A percentile compares a stretch with the other conserved stretches of the same genome.
These are phyloP conservation scores for Linnemannia exigua DNA, from an alignment of 192 early-diverging fungal genomes.

Conservation along the genomic window DNA sequence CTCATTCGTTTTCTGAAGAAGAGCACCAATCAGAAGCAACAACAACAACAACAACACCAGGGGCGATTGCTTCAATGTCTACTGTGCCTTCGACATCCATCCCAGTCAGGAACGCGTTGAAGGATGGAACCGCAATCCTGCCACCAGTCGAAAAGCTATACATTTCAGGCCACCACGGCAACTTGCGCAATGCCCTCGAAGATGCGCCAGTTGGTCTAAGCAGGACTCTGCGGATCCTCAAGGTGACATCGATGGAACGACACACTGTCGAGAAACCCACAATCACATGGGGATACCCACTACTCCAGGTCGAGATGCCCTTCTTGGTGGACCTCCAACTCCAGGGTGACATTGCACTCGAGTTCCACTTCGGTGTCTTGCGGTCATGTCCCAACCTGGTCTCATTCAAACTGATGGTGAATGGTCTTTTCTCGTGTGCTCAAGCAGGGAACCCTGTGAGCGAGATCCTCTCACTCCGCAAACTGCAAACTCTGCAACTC, in stretches of 20 bases:
- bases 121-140: not conserved
- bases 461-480: constrained; percentile 20
- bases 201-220: constrained; percentile 27
- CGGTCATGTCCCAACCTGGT: constrained; percentile 27
- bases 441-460: constrained; percentile 26
- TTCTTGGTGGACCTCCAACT: constrained; percentile 42
- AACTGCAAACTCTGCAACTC: constrained; percentile 38
- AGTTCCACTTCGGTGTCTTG: constrained; percentile 30
- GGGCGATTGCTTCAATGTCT: not conserved
- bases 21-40: not conserved
- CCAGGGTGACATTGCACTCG: constrained; percentile 48
- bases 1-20: not conserved
- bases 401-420: constrained; percentile 32
- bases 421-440: constrained; percentile 34
- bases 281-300: constrained; percentile 23
- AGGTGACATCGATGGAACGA: constrained; percentile 36
- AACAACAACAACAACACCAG: not conserved
- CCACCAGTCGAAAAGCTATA: constrained; percentile 45
- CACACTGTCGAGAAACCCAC: constrained; percentile 4
- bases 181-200: constrained; percentile 31
- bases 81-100: not conserved
- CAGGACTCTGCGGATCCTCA: constrained; percentile 28
- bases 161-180: constrained; percentile 22
- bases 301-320: constrained; percentile 22
- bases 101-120: not conserved